Evolutionary conservation across 345 rosid species (phyloP).

Genomic region (Populus simonii): DNA sequence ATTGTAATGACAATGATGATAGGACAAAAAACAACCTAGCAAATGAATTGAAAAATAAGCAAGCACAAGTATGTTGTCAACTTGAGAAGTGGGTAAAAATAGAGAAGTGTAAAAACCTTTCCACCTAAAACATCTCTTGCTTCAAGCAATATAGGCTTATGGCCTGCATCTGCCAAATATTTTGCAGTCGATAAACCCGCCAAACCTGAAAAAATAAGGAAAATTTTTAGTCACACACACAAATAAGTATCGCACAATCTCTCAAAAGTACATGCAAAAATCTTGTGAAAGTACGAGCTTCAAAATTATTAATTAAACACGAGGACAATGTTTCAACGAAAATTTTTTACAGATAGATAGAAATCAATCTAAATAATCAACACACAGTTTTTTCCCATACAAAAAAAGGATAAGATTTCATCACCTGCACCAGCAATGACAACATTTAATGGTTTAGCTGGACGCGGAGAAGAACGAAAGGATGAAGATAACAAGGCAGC

Average conservation of each 20-base stretch:
- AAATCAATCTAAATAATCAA: too few relatives aligned
- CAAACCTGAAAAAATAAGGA: conserved; percentile 53
- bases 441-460: conserved; percentile 68
- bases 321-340: neutral
- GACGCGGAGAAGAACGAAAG: conserved; percentile 63
- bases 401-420: neutral
- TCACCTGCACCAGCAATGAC: conserved; percentile 93
- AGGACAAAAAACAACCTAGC: conserved; percentile 1
- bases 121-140: conserved; percentile 96
- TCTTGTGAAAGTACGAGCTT: neutral
- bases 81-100: neutral
- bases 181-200: conserved; percentile 94
- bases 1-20: neutral
- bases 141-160: conserved; percentile 72
- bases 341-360: neutral
- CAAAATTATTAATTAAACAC: too few relatives aligned
- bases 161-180: conserved; percentile 95
- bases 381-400: neutral
- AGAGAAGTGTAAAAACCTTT: conserved; percentile 52
- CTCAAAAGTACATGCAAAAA: neutral
- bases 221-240: neutral
- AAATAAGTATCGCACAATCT: neutral
- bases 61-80: neutral
- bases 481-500: conserved; percentile 77
- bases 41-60: neutral